A percentile compares a stretch with the other conserved stretches of the same genome.
Evolutionary conservation across 371 early-diverging fungal genomes (phyloP).

Genomic region (Syncephalastrum sp.): DNA sequence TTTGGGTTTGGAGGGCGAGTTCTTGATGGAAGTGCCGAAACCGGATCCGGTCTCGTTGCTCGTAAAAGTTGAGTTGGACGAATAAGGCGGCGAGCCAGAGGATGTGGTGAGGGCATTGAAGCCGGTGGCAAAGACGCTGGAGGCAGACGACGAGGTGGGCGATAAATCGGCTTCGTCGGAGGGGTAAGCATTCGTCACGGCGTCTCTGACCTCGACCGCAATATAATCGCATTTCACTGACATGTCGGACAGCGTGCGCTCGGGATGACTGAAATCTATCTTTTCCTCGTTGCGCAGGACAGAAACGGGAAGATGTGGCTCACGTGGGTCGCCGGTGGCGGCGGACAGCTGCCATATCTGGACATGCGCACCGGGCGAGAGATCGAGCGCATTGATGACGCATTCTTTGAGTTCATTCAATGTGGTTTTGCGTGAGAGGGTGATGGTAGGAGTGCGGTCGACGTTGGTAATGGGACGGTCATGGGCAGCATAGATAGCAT

Average conservation of each 20-base stretch:
- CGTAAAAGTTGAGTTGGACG: constrained; percentile 11
- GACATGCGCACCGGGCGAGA: constrained; percentile 7
- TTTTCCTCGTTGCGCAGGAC: constrained; percentile 8
- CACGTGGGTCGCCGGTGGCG: not conserved
- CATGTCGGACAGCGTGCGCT: constrained; percentile 9
- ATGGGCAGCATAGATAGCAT: not conserved
- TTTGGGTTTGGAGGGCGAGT: constrained; percentile 4
- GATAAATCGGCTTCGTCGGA: constrained; percentile 4
- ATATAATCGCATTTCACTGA: constrained; percentile 56
- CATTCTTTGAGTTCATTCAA: constrained; percentile 8
- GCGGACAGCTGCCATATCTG: constrained; percentile 14
- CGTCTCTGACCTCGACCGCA: constrained; percentile 8
- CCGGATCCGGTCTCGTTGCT: not conserved
- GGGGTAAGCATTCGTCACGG: not conserved
- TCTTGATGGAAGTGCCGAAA: not conserved
- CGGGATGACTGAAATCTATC: constrained; percentile 2
- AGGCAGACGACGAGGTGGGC: constrained; percentile 6
- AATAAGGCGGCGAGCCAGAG: constrained; percentile 14
- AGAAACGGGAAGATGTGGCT: constrained; percentile 3
- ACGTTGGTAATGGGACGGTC: not conserved
- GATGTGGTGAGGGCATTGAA: constrained; percentile 12
- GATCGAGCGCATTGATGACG: constrained; percentile 17
- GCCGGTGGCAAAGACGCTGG: constrained; percentile 13
- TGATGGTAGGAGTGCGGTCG: constrained; percentile 10
- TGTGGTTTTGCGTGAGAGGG: constrained; percentile 13